Evolutionary conservation across 495 filamentous ascomycete genomes (phyloP), one percentile per base, ranked within the genome.

Genomic region (Penicillium coprophilum): DNA sequence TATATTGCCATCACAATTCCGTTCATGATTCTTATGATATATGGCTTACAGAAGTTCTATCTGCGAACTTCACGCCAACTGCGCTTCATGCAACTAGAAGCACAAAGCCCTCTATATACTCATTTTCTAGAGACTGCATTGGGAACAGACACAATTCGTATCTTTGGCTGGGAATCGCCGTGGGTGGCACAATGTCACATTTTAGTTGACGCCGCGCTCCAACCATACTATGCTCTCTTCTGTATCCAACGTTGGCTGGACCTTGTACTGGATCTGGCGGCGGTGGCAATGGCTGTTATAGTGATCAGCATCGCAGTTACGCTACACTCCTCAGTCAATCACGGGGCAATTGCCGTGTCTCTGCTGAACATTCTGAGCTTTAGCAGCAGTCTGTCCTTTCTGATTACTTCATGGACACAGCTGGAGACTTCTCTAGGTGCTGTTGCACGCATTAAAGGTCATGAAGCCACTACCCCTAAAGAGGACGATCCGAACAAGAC

Each of bases 241-340:
- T 79, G 69, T 80, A 24, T 88, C 79, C 72, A 88, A 81, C 76
- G 83, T 40, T 91, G 88, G 86, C 78, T 92, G 62, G 77, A 76
- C 11, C 77, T 86, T 61, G 77, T 74, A 6, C 59, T 90, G 75
- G 66, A 82, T 12, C 56, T 86, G 2, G 69, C 89, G 2, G 72
- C 78, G 50, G 75, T 81, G 6, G 68, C 57, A 8, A 53, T 82
- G 11, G 70, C 74, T 0, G 61, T 75, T 3, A 70, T 82, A 32
- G 76, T 89, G 19, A 78, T 84, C 0, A 66, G 72, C 4, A 62
- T 85, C 4, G 77, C 88, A 4, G 52, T 60, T 13, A 28, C 39
- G 3, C 27, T 46, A 3, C 21, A 30, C 20, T 24, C 34, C 19
- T 24, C 24, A 3, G 55, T 58, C 46, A 61, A 28, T 44, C 47